phyloP scores from a whole-genome alignment of 116 monocot species.

The Cymodocea nodosa region DNA sequence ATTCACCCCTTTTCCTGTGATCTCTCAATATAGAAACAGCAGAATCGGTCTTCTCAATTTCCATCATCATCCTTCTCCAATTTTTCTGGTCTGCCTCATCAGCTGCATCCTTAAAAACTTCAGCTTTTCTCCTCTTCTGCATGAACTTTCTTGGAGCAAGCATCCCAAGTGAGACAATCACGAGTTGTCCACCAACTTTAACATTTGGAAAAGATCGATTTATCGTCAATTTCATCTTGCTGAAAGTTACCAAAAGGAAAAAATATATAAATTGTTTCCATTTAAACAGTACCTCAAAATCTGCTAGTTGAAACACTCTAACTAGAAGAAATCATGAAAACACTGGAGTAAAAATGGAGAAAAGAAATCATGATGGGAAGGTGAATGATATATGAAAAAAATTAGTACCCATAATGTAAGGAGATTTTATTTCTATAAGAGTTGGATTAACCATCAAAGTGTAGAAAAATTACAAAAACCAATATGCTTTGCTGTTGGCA shows the following conservation, averaged over 20 bases:
- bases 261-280: not conserved
- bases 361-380: too few relatives aligned
- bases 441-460: too few relatives aligned
- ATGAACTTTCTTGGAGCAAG: conserved; percentile 88
- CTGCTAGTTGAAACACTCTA: not conserved
- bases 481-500: too few relatives aligned
- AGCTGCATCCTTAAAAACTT: conserved; percentile 62
- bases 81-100: conserved; percentile 62
- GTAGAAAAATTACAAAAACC: too few relatives aligned
- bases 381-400: too few relatives aligned
- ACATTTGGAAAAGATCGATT: conserved; percentile 11
- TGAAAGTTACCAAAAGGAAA: conserved; percentile 8
- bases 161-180: conserved; percentile 60
- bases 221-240: conserved; percentile 30
- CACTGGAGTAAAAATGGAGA: too few relatives aligned
- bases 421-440: too few relatives aligned
- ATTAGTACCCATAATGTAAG: too few relatives aligned
- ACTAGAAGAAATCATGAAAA: not conserved
- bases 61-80: conserved; percentile 80
- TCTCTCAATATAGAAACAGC: conserved; percentile 48
- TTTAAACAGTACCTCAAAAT: not conserved
- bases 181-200: conserved; percentile 28
- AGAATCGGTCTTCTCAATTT: conserved; percentile 68
- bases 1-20: conserved; percentile 27
- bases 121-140: conserved; percentile 51